Percentiles rank a stretch among this genome's conserved stretches.
phyloP scores from a whole-genome alignment of 306 rosid species.

The Ormosia emarginata region DNA sequence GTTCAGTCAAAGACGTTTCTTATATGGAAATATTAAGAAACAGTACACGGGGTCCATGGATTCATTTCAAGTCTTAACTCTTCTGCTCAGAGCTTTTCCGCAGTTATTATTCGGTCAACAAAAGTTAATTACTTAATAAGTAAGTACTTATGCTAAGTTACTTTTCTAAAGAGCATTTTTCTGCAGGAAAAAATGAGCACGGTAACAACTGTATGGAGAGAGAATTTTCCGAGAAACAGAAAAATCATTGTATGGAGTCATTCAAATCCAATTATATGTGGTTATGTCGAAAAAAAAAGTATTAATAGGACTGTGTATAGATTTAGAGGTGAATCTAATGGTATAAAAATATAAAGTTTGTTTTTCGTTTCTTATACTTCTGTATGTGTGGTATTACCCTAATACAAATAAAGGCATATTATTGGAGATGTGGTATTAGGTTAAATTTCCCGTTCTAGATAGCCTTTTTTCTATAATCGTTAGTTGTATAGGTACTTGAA shows the following conservation, averaged over 20 bases:
- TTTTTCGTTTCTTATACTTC: not conserved
- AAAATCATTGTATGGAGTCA: not conserved
- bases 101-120: not conserved
- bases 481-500: not conserved
- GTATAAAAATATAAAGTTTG: not conserved
- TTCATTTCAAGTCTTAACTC: constrained; percentile 2
- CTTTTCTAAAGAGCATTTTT: not conserved
- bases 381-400: not conserved
- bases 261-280: not conserved
- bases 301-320: not conserved
- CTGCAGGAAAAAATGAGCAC: not conserved
- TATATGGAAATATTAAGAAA: not conserved
- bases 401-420: not conserved
- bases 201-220: not conserved
- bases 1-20: constrained; percentile 60
- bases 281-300: no score
- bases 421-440: not conserved
- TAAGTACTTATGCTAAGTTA: not conserved
- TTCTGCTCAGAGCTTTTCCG: not conserved
- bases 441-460: not conserved
- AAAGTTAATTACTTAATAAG: not conserved
- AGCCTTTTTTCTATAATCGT: not conserved
- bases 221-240: not conserved
- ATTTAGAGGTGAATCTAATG: not conserved
- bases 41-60: not conserved